A percentile compares a stretch with the other conserved stretches of the same genome.
These are phyloP conservation scores for Zarea fungicola DNA, from an alignment of 2,329 filamentous ascomycete species.

Conservation along the genomic window DNA sequence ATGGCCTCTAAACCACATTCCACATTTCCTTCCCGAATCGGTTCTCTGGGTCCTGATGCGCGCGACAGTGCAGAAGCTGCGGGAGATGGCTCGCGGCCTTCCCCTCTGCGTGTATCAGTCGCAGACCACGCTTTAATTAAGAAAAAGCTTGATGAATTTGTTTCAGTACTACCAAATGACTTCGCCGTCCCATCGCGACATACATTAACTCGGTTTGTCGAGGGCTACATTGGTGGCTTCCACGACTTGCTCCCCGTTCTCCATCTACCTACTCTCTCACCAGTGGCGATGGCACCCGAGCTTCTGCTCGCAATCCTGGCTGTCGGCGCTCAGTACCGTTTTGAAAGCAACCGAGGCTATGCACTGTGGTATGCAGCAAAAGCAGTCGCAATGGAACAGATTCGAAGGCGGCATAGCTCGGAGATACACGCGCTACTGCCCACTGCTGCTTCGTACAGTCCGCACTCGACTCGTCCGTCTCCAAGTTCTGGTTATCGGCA, in stretches of 20 bases:
- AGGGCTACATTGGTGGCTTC: slow-evolving; percentile 66
- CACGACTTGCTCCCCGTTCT: slow-evolving; percentile 54
- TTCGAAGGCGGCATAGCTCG: slow-evolving; percentile 50
- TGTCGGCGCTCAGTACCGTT: slow-evolving; percentile 62
- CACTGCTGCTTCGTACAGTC: slow-evolving; percentile 53
- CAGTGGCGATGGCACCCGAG: slow-evolving; percentile 62
- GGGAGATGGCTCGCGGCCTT: slow-evolving; percentile 27
- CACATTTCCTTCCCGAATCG: slow-evolving; percentile 50
- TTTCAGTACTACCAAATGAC: slow-evolving; percentile 52
- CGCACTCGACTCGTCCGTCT: slow-evolving; percentile 54
- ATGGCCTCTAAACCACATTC: slow-evolving; percentile 44
- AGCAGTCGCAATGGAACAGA: slow-evolving; percentile 53
- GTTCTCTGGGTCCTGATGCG: slow-evolving; percentile 49
- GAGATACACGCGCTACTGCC: slow-evolving; percentile 53
- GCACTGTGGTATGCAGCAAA: slow-evolving; percentile 58
- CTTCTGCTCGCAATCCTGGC: slow-evolving; percentile 62
- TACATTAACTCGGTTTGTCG: slow-evolving; percentile 62
- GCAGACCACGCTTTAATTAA: slow-evolving; percentile 52
- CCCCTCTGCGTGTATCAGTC: slow-evolving; percentile 46
- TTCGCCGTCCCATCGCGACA: slow-evolving; percentile 66
- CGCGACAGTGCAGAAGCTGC: slow-evolving; percentile 33
- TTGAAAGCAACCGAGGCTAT: slow-evolving; percentile 54
- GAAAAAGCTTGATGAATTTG: slow-evolving; percentile 57
- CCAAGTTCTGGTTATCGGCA: slow-evolving; percentile 53
- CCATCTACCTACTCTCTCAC: slow-evolving; percentile 61